A percentile compares a stretch with the other conserved stretches of the same genome.
Conservation (phyloP, 805 yeast genomes). For the Hanseniaspora hatyaiensis region DNA sequence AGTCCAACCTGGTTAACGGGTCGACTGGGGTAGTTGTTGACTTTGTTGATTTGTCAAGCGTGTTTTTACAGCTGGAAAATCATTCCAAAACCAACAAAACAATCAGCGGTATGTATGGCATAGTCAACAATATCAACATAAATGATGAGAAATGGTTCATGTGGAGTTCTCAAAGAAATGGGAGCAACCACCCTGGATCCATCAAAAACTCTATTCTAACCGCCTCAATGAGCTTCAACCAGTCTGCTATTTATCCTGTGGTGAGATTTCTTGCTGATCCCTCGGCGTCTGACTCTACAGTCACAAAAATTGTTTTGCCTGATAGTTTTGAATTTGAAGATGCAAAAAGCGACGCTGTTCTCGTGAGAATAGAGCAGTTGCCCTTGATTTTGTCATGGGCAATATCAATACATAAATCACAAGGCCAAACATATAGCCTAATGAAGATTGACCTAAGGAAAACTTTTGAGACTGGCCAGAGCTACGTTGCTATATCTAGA, state of each 20-base stretch:
- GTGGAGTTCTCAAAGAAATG: too few relatives aligned
- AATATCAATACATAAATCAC: slow-evolving; percentile 86
- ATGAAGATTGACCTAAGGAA: slow-evolving; percentile 64
- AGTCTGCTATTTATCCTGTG: slow-evolving; percentile 48
- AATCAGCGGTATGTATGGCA: too few relatives aligned
- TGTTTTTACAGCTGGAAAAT: too few relatives aligned
- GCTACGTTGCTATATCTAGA: slow-evolving; percentile 87
- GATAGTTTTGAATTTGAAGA: slow-evolving; percentile 77
- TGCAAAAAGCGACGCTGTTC: slow-evolving; percentile 44
- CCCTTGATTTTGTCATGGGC: slow-evolving; percentile 94
- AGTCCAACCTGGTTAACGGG: slow-evolving; percentile 63
- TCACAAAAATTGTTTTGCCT: too few relatives aligned
- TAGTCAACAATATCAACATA: too few relatives aligned
- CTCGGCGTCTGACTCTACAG: too few relatives aligned
- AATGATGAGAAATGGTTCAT: too few relatives aligned
- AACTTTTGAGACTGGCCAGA: slow-evolving; percentile 86
- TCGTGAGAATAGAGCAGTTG: slow-evolving; percentile 65
- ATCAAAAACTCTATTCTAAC: too few relatives aligned
- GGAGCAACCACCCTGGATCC: too few relatives aligned
- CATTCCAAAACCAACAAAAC: neutral
- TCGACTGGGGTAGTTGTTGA: slow-evolving; percentile 60
- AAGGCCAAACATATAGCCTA: slow-evolving; percentile 74
- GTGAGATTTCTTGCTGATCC: slow-evolving; percentile 74
- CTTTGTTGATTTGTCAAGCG: slow-evolving; percentile 36
- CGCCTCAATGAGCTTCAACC: too few relatives aligned